These are phyloP conservation scores for Cucumis melo DNA, from an alignment of 306 rosid genomes.

Conservation along the genomic window DNA sequence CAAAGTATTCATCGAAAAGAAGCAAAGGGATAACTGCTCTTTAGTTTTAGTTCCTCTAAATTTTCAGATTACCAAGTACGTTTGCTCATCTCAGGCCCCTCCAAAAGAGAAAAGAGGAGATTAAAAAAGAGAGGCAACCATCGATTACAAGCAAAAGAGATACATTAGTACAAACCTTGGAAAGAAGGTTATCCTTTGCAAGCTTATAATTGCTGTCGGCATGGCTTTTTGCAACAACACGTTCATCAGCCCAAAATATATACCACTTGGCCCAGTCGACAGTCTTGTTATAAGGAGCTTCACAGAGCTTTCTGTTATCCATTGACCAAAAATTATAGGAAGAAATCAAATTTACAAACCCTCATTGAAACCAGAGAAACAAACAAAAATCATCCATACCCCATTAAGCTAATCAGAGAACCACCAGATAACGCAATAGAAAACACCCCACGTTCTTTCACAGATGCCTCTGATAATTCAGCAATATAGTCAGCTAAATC, in stretches of 20 bases:
- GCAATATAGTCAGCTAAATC: constrained; percentile 86
- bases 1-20: neutral
- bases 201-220: constrained; percentile 93
- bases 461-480: constrained; percentile 69
- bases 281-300: constrained; percentile 89
- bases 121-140: neutral
- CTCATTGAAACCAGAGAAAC: constrained; percentile 17
- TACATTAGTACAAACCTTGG: constrained; percentile 44
- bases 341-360: constrained; percentile 26
- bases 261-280: constrained; percentile 97
- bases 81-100: neutral
- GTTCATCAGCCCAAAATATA: constrained; percentile 94
- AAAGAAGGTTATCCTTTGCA: constrained; percentile 69
- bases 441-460: constrained; percentile 84
- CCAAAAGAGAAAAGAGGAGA: neutral
- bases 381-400: constrained; percentile 61
- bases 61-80: neutral
- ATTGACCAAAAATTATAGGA: constrained; percentile 21
- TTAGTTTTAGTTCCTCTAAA: neutral
- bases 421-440: constrained; percentile 95
- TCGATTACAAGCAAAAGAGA: neutral
- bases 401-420: constrained; percentile 93
- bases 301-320: constrained; percentile 69
- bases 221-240: constrained; percentile 83
- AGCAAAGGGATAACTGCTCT: neutral